These are phyloP conservation scores for Hanseniaspora singularis DNA, from an alignment of 805 yeast genomes.

Conservation along the genomic window DNA sequence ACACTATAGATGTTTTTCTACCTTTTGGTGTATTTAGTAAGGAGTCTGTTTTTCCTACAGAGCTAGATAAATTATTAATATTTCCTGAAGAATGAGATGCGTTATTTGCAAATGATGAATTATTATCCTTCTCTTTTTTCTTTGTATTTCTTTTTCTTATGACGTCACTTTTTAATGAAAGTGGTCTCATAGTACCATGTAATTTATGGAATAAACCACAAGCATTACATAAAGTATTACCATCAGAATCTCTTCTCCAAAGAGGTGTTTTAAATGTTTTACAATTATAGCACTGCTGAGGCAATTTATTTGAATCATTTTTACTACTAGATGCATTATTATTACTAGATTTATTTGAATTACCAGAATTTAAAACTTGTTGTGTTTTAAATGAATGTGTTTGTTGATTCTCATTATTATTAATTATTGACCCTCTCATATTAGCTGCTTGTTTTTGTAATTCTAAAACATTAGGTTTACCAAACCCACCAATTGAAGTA, in stretches of 20 bases:
- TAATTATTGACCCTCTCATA: conserved; percentile 7
- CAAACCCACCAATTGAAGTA: conserved; percentile 14
- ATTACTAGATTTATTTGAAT: not conserved
- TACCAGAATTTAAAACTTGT: not conserved
- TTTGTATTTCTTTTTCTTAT: conserved; percentile 60
- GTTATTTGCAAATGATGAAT: too few species aligned
- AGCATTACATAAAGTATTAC: conserved; percentile 88
- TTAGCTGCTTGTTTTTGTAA: conserved; percentile 3
- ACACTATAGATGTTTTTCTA: not conserved
- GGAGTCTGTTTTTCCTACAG: not conserved
- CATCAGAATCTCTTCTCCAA: conserved; percentile 89
- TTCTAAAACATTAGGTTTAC: conserved; percentile 7
- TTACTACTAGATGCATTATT: not conserved
- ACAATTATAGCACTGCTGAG: conserved; percentile 66
- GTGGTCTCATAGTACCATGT: conserved; percentile 91
- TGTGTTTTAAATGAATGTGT: conserved; percentile 12
- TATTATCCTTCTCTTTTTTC: conserved; percentile 45
- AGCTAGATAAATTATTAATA: conserved; percentile 8
- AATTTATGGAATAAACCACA: conserved; percentile 86
- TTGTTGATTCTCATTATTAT: conserved; percentile 5
- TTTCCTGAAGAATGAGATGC: too few species aligned
- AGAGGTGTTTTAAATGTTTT: conserved; percentile 85
- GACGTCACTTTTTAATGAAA: conserved; percentile 81
- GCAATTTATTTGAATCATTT: conserved; percentile 23
- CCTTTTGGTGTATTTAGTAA: not conserved